Evolutionary conservation across 2,329 filamentous ascomycete genomes (phyloP), one percentile per base, ranked within the genome.

Genomic region (Colletotrichum paranaense): DNA sequence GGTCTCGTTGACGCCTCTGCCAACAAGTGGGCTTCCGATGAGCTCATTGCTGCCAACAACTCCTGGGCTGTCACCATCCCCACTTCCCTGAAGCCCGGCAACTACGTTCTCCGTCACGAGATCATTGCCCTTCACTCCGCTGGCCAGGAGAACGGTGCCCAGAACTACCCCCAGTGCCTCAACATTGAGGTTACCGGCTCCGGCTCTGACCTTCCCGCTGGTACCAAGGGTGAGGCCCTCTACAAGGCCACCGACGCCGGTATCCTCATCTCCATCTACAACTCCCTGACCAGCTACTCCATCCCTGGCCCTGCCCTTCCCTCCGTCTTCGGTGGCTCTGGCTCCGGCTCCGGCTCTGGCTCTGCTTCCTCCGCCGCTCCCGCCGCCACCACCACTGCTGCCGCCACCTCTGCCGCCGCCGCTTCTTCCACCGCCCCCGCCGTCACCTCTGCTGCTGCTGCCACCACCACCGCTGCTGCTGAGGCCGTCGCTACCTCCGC

Each of bases 71-170:
- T 88, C 55, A 84, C 81, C 68, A 85, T 90, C 67, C 88, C 88
- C 24, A 66, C 76, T 19, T 80, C 81, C 74, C 80, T 90, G 62
- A 84, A 83, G 30, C 78, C 87, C 2, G 88, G 88, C 62, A 85
- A 88, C 76, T 90, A 90, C 76, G 86, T 90, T 68, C 82, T 88
- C 59, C 86, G 88, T 68, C 86, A 88, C 79, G 88, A 90, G 81
- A 87, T 89, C 78, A 87, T 90, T 66, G 88, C 85, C 24, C 85
- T 90, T 24, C 88, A 90, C 83, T 82, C 83, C 35, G 87, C 83
- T 16, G 84, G 81, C 4, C 76, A 79, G 52, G 66, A 62, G 64
- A 78, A 81, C 19, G 84, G 84, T 67, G 87, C 87, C 2, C 87
- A 89, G 79, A 81, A 83, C 68, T 89, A 89, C 78, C 87, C 87